Conservation (phyloP, 2,329 filamentous ascomycete genomes). For the Aureobasidium musti region DNA sequence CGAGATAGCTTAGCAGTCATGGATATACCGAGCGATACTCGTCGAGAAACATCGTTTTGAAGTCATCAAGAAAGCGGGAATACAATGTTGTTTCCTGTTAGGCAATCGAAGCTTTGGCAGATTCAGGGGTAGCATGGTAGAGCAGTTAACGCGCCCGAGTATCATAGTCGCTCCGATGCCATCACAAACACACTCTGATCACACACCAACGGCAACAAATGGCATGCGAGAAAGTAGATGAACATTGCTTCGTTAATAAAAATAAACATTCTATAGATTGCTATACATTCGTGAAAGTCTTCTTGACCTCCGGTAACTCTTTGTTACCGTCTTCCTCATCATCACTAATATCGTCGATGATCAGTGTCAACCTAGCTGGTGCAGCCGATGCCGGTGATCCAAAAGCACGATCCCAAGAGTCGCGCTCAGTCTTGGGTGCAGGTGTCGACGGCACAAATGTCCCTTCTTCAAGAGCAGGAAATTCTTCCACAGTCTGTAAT, state of each 20-base stretch:
- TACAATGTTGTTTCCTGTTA: neutral
- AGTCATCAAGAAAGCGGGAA: neutral
- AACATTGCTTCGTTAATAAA: neutral
- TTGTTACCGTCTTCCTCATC: constrained; percentile 3
- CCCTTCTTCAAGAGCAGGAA: neutral
- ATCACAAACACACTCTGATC: neutral
- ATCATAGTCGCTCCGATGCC: neutral
- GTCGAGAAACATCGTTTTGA: no score
- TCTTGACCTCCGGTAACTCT: neutral
- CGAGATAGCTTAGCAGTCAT: neutral
- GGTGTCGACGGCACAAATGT: neutral
- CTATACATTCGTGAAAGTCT: constrained; percentile 14
- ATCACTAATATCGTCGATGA: constrained; percentile 23
- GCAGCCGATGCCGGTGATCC: neutral
- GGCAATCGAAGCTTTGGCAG: no score
- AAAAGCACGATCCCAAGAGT: constrained; percentile 14
- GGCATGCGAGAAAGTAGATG: neutral
- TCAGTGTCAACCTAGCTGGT: neutral
- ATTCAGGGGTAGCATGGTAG: neutral
- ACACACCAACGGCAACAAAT: neutral
- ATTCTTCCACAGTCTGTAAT: neutral
- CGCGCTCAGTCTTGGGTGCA: neutral
- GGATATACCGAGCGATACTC: neutral
- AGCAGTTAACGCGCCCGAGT: neutral
- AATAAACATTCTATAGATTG: neutral